phyloP scores from a whole-genome alignment of 1,284 basidiomycete genomes.

The Tylopilus sp. region DNA sequence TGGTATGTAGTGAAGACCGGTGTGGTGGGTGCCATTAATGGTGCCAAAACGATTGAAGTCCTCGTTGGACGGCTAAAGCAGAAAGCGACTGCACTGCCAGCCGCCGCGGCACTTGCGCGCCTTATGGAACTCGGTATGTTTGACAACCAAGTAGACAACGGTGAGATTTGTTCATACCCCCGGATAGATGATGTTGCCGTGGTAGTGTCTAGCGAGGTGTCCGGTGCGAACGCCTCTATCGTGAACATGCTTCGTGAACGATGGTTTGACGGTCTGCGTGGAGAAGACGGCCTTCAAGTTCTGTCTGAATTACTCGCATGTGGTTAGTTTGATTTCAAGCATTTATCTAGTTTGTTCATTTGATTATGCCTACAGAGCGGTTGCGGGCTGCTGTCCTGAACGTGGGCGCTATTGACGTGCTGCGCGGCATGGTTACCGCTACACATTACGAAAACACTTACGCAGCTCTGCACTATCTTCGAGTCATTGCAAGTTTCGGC shows the following conservation, averaged over 20 bases:
- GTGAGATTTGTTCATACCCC: background rate
- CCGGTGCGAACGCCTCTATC: slow-evolving; percentile 16
- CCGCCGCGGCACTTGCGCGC: slow-evolving; percentile 30
- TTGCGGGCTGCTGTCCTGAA: slow-evolving; percentile 28
- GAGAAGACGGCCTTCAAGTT: slow-evolving; percentile 40
- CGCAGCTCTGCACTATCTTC: slow-evolving; percentile 39
- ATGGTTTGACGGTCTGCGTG: slow-evolving; percentile 39
- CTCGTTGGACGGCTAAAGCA: slow-evolving; percentile 30
- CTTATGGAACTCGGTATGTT: slow-evolving; percentile 34
- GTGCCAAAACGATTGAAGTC: slow-evolving; percentile 22
- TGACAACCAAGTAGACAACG: background rate
- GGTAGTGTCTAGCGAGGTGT: slow-evolving; percentile 19
- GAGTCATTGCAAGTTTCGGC: slow-evolving; percentile 17
- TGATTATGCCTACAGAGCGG: slow-evolving; percentile 15
- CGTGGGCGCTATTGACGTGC: slow-evolving; percentile 18
- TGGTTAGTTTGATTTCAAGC: slow-evolving; percentile 23
- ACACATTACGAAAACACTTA: slow-evolving; percentile 16
- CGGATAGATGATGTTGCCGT: slow-evolving; percentile 27
- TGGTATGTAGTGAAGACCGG: slow-evolving; percentile 7
- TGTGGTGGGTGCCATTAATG: slow-evolving; percentile 28
- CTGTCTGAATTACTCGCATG: slow-evolving; percentile 29
- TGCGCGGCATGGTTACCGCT: slow-evolving; percentile 27
- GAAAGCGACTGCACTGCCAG: slow-evolving; percentile 30
- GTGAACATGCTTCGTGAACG: slow-evolving; percentile 35
- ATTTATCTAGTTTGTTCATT: background rate